phyloP scores from a whole-genome alignment of 192 early-diverging fungal genomes.

The Coemansia aciculifera region DNA sequence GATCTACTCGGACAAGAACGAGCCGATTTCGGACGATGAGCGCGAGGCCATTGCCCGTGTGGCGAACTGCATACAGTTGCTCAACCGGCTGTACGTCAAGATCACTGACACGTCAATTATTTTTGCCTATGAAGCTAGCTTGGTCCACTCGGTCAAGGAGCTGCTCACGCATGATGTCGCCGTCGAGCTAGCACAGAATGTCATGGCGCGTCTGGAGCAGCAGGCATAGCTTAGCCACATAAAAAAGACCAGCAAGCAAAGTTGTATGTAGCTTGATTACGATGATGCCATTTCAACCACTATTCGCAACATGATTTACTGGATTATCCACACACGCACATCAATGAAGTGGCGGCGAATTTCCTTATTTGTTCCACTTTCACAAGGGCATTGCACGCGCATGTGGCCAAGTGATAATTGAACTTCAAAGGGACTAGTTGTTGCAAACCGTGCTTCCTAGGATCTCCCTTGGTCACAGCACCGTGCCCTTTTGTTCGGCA shows the following conservation, averaged over 20 bases:
- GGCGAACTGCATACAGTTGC: conserved; percentile 79
- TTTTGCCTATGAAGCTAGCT: conserved; percentile 87
- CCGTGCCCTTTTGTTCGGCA: not conserved
- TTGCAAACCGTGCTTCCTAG: not conserved
- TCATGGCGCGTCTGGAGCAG: conserved; percentile 35
- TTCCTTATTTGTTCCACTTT: not conserved
- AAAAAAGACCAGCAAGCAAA: not conserved
- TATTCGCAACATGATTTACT: conserved; percentile 1
- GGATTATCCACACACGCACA: not conserved
- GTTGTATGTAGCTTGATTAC: not conserved
- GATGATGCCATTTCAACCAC: conserved; percentile 3
- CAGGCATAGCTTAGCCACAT: not conserved
- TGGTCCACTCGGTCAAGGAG: conserved; percentile 64
- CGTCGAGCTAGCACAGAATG: conserved; percentile 39
- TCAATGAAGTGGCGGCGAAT: conserved; percentile 6
- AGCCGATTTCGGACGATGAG: conserved; percentile 71
- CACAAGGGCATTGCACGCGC: not conserved
- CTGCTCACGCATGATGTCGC: conserved; percentile 58
- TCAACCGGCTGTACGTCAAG: conserved; percentile 74
- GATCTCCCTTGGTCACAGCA: conserved; percentile 2
- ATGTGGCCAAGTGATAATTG: not conserved
- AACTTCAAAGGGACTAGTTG: not conserved
- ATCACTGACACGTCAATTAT: conserved; percentile 90
- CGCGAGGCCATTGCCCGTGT: conserved; percentile 87
- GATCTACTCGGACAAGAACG: conserved; percentile 88